These are phyloP conservation scores for Fusarium sp. DNA, from an alignment of 2,329 filamentous ascomycete species.

Conservation along the genomic window DNA sequence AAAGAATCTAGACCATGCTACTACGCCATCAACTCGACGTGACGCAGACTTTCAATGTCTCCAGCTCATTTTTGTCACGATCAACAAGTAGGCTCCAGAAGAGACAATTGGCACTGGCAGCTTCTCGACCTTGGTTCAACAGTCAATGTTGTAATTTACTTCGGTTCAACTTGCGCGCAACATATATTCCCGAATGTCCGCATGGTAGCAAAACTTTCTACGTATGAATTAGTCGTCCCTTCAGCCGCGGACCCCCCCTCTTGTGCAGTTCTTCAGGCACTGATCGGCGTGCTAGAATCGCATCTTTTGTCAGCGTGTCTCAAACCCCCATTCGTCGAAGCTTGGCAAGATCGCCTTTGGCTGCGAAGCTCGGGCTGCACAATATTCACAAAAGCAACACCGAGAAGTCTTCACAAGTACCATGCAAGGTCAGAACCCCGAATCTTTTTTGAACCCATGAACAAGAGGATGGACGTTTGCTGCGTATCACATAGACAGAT, in stretches of 20 bases:
- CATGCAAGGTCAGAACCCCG: neutral
- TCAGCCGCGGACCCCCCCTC: conserved; percentile 13
- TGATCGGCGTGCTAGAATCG: conserved; percentile 38
- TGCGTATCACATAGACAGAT: neutral
- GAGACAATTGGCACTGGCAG: neutral
- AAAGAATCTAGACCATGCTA: conserved; percentile 8
- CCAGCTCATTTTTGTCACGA: neutral
- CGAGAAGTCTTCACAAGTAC: conserved; percentile 18
- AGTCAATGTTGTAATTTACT: neutral
- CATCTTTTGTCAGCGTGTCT: conserved; percentile 31
- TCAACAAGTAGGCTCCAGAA: neutral
- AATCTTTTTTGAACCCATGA: neutral
- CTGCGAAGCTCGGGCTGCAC: conserved; percentile 21
- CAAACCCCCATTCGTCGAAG: conserved; percentile 21
- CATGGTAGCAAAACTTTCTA: neutral
- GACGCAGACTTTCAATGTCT: neutral
- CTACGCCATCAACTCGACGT: neutral
- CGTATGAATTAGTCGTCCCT: neutral
- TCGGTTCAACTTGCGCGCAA: conserved; percentile 25
- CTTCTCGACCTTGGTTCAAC: neutral
- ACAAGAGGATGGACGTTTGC: neutral
- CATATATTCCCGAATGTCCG: conserved; percentile 11
- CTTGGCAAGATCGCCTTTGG: conserved; percentile 32
- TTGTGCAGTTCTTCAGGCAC: conserved; percentile 8
- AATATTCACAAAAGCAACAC: conserved; percentile 13